These are phyloP conservation scores for Amniculicola lignicola DNA, from an alignment of 495 filamentous ascomycete species.

Conservation along the genomic window DNA sequence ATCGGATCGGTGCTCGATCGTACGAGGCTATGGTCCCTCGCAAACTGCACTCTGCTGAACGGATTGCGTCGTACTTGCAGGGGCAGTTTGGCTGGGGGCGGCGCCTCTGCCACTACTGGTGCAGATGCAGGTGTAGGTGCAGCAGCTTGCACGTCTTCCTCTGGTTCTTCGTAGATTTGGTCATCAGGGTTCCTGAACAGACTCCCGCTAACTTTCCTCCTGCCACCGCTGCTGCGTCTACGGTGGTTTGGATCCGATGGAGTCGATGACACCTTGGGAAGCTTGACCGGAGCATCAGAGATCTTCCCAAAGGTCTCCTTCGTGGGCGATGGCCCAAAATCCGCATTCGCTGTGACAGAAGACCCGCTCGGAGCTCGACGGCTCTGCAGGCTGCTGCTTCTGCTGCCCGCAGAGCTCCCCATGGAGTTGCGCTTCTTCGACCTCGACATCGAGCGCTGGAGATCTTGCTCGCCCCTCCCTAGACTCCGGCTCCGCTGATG, in stretches of 20 bases:
- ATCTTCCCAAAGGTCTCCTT: conserved; percentile 5
- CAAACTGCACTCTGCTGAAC: conserved; percentile 41
- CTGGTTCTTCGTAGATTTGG: conserved; percentile 85
- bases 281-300: not conserved
- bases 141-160: conserved; percentile 44
- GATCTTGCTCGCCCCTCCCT: conserved; percentile 49
- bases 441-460: conserved; percentile 28
- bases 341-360: conserved; percentile 25
- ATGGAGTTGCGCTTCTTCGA: conserved; percentile 30
- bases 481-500: conserved; percentile 61
- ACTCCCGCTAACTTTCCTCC: conserved; percentile 50
- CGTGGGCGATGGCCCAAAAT: conserved; percentile 15
- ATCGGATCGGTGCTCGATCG: conserved; percentile 38
- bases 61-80: conserved; percentile 39
- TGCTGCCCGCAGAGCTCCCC: conserved; percentile 20
- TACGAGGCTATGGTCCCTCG: conserved; percentile 33
- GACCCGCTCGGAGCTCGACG: conserved; percentile 32
- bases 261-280: conserved; percentile 11
- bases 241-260: conserved; percentile 36
- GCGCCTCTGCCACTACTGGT: conserved; percentile 6
- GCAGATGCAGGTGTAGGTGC: conserved; percentile 17
- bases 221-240: conserved; percentile 34
- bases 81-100: conserved; percentile 30
- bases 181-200: conserved; percentile 62
- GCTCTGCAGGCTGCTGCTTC: conserved; percentile 30